phyloP scores from a whole-genome alignment of 495 filamentous ascomycete species.

The Podospora comata region DNA sequence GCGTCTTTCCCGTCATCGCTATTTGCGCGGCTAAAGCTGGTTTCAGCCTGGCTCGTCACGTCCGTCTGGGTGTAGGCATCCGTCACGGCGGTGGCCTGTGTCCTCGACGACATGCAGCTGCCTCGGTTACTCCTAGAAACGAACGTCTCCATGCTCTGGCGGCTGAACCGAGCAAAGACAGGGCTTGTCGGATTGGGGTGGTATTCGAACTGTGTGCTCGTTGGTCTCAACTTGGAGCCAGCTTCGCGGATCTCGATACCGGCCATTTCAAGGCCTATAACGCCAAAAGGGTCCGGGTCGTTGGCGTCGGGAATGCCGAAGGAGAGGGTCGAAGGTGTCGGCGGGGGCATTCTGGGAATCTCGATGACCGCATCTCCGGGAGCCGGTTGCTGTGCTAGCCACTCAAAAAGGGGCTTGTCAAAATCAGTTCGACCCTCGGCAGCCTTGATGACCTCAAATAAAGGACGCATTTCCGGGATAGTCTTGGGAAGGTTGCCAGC shows the following conservation, averaged over 20 bases:
- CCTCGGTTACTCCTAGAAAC: conserved; percentile 61
- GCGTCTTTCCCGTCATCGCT: conserved; percentile 44
- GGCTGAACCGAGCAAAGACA: conserved; percentile 63
- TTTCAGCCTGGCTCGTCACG: conserved; percentile 48
- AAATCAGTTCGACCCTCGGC: conserved; percentile 77
- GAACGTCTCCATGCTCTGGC: conserved; percentile 64
- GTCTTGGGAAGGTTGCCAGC: conserved; percentile 71
- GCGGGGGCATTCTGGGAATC: conserved; percentile 34
- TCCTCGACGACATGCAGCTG: conserved; percentile 57
- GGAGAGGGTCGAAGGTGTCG: conserved; percentile 31
- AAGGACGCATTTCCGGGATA: conserved; percentile 58
- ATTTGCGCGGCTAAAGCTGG: conserved; percentile 47
- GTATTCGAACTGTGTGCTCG: conserved; percentile 75
- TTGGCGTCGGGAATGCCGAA: conserved; percentile 78
- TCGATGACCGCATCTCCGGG: conserved; percentile 70
- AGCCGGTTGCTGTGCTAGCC: conserved; percentile 55
- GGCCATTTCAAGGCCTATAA: conserved; percentile 77
- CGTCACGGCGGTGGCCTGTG: conserved; percentile 58
- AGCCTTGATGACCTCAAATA: conserved; percentile 78
- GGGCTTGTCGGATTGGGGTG: conserved; percentile 73
- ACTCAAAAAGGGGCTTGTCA: conserved; percentile 53
- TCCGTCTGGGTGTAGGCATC: conserved; percentile 55
- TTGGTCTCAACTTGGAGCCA: conserved; percentile 64
- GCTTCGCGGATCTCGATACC: conserved; percentile 86
- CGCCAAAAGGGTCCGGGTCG: conserved; percentile 85